phyloP scores from a whole-genome alignment of 1,139 yeast species.

The Geotrichum carabidarum region DNA sequence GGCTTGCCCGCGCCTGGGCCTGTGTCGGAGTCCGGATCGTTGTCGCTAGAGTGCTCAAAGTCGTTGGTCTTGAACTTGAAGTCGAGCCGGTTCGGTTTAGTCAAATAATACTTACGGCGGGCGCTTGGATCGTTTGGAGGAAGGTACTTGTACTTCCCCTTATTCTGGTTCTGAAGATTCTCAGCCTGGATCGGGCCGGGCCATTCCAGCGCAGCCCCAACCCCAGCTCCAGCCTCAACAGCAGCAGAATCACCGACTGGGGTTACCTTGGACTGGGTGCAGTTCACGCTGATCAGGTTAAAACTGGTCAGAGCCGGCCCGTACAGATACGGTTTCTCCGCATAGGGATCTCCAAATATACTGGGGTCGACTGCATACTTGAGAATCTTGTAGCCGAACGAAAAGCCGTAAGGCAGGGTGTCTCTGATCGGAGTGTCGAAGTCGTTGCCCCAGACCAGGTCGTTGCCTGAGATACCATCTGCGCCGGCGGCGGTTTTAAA shows the following conservation, averaged over 20 bases:
- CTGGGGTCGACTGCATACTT: conserved; percentile 52
- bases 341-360: conserved; percentile 57
- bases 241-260: background rate
- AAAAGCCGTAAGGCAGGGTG: conserved; percentile 57
- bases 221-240: too few relatives aligned
- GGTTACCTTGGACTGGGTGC: background rate
- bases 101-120: conserved; percentile 36
- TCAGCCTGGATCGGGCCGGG: conserved; percentile 13
- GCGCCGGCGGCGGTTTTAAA: conserved; percentile 25
- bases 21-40: background rate
- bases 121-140: conserved; percentile 24
- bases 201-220: conserved; percentile 10
- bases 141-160: conserved; percentile 1
- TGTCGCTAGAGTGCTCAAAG: background rate
- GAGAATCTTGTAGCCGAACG: conserved; percentile 47
- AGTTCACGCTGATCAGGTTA: conserved; percentile 36
- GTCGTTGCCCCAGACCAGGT: conserved; percentile 63
- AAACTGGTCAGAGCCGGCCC: conserved; percentile 60
- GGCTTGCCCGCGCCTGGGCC: background rate
- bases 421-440: conserved; percentile 57
- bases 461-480: conserved; percentile 42
- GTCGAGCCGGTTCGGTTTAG: conserved; percentile 30
- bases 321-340: conserved; percentile 55
- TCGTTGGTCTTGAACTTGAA: conserved; percentile 34
- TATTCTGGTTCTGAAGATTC: background rate